Evolutionary conservation across 441 rosid genomes (phyloP), one percentile per base, ranked within the genome.

Genomic region (Macaranga tanarius): DNA sequence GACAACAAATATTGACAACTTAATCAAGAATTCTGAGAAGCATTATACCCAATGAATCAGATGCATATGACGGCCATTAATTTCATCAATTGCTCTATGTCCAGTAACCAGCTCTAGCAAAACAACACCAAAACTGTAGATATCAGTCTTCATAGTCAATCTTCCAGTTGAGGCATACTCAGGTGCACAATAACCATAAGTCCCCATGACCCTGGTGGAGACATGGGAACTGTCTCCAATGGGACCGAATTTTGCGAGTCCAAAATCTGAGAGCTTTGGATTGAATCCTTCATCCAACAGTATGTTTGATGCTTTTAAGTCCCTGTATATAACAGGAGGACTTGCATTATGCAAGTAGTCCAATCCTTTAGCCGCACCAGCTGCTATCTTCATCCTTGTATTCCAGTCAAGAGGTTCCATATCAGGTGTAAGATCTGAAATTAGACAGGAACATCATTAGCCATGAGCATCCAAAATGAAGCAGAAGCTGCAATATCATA

Each of bases 171-270:
- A 85, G 62, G 97, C 99, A 75, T 94, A 94, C 73, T 94, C 99
- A 0, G 99, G 99, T 57, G 97, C 99, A 83, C 99, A 94, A 54
- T 94, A 94, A 26, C 98, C 96, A 66, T 91, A 91, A 28, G 98
- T 93, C 28, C 98, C 97, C 98, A 93, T 93, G 72, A 91, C 96
- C 71, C 95, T 83, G 45, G 98, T 93, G 66, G 99, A 95, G 77
- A 95, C 97, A 79, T 92, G 97, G 10, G 97, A 89, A 71, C 89
- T 84, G 65, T 91, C 97, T 57, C 96, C 99, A 0, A 79, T 79
- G 16, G 99, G 99, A 70, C 97, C 97, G 15, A 92, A 92, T 79
- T 95, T 95, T 48, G 97, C 97, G 16, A 92, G 92, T 3, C 99
- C 99, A 44, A 95, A 95, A 83, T 95, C 99, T 69, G 99, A 95